phyloP scores from a whole-genome alignment of 331 rosid genomes.

The Spiraea crenata region DNA sequence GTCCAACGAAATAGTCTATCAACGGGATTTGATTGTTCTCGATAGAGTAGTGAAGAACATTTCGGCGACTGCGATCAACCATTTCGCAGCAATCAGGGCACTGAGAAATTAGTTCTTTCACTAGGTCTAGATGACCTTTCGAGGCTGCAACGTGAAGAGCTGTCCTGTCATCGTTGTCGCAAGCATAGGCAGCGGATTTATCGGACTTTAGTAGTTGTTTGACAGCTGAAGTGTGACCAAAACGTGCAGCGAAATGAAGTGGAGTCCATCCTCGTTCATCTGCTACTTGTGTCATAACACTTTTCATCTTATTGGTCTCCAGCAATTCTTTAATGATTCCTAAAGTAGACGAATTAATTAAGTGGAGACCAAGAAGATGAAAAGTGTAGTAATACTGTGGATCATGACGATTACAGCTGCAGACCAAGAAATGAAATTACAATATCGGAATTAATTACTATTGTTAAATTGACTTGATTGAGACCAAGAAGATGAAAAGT shows the following conservation, averaged over 20 bases:
- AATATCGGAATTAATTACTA: too few relatives aligned
- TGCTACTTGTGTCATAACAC: background rate
- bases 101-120: background rate
- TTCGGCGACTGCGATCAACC: background rate
- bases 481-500: too few relatives aligned
- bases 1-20: background rate
- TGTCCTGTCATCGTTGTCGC: background rate
- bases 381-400: too few relatives aligned
- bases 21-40: background rate
- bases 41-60: constrained; percentile 7
- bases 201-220: background rate
- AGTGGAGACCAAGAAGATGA: too few relatives aligned
- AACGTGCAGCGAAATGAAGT: background rate
- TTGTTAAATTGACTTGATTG: too few relatives aligned
- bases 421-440: too few relatives aligned
- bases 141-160: constrained; percentile 21
- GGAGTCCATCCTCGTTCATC: background rate
- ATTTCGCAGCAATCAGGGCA: constrained; percentile 18
- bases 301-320: background rate
- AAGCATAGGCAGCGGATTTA: background rate
- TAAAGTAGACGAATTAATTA: too few relatives aligned
- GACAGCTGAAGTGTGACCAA: background rate
- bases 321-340: background rate
- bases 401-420: too few relatives aligned
- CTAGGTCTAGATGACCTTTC: background rate